These are phyloP conservation scores for Xylaria scruposa DNA, from an alignment of 495 filamentous ascomycete species.

Conservation along the genomic window DNA sequence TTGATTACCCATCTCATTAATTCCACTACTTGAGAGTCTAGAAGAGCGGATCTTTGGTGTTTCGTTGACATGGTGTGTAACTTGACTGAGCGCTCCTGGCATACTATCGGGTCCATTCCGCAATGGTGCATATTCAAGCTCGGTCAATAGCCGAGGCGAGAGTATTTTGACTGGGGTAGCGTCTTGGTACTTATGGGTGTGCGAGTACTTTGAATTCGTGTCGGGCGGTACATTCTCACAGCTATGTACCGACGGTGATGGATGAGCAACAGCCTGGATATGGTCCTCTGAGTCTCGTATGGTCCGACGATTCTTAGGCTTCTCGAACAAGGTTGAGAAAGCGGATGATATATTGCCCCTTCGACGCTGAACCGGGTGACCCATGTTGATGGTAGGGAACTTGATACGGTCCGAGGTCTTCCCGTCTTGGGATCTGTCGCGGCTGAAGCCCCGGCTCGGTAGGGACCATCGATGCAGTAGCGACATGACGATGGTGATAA, in stretches of 20 bases:
- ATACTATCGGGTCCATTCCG: not conserved
- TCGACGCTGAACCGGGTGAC: constrained; percentile 25
- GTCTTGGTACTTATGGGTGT: not conserved
- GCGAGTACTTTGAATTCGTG: not conserved
- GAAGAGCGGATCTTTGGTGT: not conserved
- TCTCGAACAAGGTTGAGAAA: constrained; percentile 37
- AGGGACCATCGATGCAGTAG: constrained; percentile 39
- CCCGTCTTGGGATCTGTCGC: constrained; percentile 31
- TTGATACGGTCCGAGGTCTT: constrained; percentile 23
- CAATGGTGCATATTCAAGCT: not conserved
- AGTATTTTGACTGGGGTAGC: not conserved
- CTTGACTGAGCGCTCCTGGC: not conserved
- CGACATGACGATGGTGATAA: constrained; percentile 31
- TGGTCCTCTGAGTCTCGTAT: not conserved
- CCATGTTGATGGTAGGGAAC: constrained; percentile 34
- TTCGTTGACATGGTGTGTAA: not conserved
- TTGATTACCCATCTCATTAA: not conserved
- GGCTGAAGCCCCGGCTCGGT: constrained; percentile 33
- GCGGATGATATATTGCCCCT: constrained; percentile 34
- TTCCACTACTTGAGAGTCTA: constrained; percentile 9
- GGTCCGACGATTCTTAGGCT: constrained; percentile 28
- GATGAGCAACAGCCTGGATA: not conserved
- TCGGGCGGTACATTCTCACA: constrained; percentile 19
- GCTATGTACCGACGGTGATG: not conserved
- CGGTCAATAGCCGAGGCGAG: not conserved